phyloP scores from a whole-genome alignment of 176 grass and related monocot species.

The Triticum timopheevii region DNA sequence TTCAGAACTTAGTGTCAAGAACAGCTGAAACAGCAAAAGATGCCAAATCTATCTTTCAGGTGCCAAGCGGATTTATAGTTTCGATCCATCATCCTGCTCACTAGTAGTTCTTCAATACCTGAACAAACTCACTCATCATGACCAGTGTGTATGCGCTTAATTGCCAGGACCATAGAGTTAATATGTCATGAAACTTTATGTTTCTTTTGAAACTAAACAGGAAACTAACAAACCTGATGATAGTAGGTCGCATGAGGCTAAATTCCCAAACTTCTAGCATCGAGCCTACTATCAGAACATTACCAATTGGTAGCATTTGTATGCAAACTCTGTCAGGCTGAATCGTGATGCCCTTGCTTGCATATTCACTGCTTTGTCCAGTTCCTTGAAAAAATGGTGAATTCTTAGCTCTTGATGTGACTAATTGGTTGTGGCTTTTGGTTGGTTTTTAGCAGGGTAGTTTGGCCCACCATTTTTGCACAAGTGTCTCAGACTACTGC shows the following conservation, averaged over 20 bases:
- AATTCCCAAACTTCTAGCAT: background rate
- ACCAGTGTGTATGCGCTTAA: background rate
- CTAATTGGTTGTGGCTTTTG: background rate
- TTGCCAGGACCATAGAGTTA: background rate
- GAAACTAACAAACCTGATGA: slow-evolving; percentile 3
- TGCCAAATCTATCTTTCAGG: slow-evolving; percentile 76
- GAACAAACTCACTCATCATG: background rate
- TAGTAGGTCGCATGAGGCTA: background rate
- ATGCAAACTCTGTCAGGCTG: background rate
- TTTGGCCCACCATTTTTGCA: background rate
- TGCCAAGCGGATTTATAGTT: slow-evolving; percentile 23
- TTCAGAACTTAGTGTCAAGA: slow-evolving; percentile 60
- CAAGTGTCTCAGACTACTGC: background rate
- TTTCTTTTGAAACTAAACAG: background rate
- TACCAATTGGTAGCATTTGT: background rate
- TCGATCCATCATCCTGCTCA: background rate
- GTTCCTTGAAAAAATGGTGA: background rate
- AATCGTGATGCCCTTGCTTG: background rate
- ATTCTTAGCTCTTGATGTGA: background rate
- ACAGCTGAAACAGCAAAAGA: slow-evolving; percentile 60
- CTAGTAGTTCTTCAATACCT: background rate
- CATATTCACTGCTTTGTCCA: background rate
- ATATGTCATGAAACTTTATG: background rate
- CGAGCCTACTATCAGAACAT: background rate
- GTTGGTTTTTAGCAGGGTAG: background rate